Conservation (phyloP, 225 moss, liverwort and hornwort species). For the Pleurozium schreberi region DNA sequence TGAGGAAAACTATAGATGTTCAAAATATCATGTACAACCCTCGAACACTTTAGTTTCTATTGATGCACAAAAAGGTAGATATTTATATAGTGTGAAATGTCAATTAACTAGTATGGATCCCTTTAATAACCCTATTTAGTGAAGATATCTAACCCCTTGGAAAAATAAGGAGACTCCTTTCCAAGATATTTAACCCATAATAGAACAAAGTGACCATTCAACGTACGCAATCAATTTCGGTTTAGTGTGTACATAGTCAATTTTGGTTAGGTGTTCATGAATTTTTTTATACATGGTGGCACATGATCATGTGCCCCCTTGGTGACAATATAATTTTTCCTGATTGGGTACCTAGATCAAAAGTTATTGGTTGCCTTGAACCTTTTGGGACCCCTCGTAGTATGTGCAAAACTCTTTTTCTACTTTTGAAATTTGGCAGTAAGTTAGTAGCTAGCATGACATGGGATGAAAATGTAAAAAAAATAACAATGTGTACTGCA, state of each 20-base stretch:
- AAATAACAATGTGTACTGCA: rapidly evolving
- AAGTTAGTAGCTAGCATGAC: neutral
- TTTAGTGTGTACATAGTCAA: neutral
- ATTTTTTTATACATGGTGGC: neutral
- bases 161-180: neutral
- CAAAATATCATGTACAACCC: no score
- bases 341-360: rapidly evolving
- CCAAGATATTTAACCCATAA: neutral
- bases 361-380: neutral
- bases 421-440: neutral
- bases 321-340: neutral
- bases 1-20: no score
- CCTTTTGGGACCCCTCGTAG: no score
- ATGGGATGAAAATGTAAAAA: neutral
- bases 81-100: no score
- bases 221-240: rapidly evolving
- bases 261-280: neutral
- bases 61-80: no score
- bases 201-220: neutral
- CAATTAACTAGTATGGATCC: no score
- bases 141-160: no score
- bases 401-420: neutral
- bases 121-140: no score
- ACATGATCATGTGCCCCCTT: neutral
- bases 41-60: no score